These are phyloP conservation scores for Daldinia caldariorum DNA, from an alignment of 495 filamentous ascomycete genomes.

Conservation along the genomic window DNA sequence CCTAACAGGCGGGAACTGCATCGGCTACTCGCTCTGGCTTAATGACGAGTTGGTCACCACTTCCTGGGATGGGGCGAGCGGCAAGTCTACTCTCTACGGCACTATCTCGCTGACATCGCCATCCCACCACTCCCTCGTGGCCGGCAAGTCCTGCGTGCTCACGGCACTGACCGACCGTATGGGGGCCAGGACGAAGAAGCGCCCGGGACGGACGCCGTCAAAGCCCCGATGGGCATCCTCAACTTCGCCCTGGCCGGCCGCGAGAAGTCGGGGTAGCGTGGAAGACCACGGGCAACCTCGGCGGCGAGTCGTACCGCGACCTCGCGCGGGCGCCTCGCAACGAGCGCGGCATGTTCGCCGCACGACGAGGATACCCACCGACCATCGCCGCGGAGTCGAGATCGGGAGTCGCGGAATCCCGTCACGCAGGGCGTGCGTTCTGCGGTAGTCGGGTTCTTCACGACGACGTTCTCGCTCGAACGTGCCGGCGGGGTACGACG, in stretches of 20 bases:
- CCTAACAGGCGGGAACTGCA: slow-evolving; percentile 70
- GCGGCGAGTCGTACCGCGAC: slow-evolving; percentile 75
- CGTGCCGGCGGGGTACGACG: slow-evolving; percentile 64
- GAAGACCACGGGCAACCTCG: slow-evolving; percentile 83
- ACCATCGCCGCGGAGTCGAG: slow-evolving; percentile 62
- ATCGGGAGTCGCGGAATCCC: slow-evolving; percentile 48
- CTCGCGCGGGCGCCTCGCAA: slow-evolving; percentile 74
- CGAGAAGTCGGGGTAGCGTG: slow-evolving; percentile 60
- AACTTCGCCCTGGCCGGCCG: slow-evolving; percentile 61
- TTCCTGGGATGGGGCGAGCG: slow-evolving; percentile 64
- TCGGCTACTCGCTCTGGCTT: slow-evolving; percentile 67
- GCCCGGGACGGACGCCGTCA: slow-evolving; percentile 71
- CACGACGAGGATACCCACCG: slow-evolving; percentile 74
- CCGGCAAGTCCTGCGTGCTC: slow-evolving; percentile 61
- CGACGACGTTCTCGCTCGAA: slow-evolving; percentile 66
- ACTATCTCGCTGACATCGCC: slow-evolving; percentile 56
- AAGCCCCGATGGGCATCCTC: slow-evolving; percentile 74
- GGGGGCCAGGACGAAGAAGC: slow-evolving; percentile 73
- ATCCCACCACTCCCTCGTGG: slow-evolving; percentile 50
- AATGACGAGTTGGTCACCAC: slow-evolving; percentile 59
- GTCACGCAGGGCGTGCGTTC: slow-evolving; percentile 54
- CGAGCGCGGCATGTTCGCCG: slow-evolving; percentile 75
- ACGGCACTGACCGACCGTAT: slow-evolving; percentile 78
- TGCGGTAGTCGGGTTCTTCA: slow-evolving; percentile 72
- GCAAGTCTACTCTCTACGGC: slow-evolving; percentile 62